Evolutionary conservation across 1,284 basidiomycete genomes (phyloP), one percentile per base, ranked within the genome.

Genomic region (Lignosus rhinocerotis): DNA sequence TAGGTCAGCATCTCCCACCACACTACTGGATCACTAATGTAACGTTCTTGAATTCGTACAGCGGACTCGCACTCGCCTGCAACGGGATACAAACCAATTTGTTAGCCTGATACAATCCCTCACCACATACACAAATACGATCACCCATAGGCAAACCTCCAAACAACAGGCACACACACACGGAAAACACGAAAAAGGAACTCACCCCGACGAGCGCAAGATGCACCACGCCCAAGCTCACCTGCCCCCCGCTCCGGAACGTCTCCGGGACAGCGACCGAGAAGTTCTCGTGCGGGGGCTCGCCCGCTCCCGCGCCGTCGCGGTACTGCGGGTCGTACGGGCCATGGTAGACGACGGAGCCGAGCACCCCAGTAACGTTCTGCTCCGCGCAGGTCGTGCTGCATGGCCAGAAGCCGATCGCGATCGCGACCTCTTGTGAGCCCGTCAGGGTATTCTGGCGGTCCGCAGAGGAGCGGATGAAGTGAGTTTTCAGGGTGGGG

Each of bases 271-370:
- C 67, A 6, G 67, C 69, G 32, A 85, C 71, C 6, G 78, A 76
- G 63, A 83, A 82, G 68, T 83, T 84, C 69, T 83, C 75, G 67
- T 79, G 73, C 12, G 79, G 80, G 19, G 76, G 76, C 58, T 74
- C 73, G 51, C 52, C 31, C 25, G 42, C 47, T 3, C 47, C 36
- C 14, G 66, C 53, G 34, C 56, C 62, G 33, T 62, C 54, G 17
- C 69, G 70, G 61, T 70, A 71, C 58, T 75, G 49, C 0, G 81
- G 81, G 25, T 72, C 60, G 67, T 73, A 85, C 0, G 67, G 55
- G 9, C 83, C 82, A 16, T 69, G 69, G 67, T 82, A 84, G 31
- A 84, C 70, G 54, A 80, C 61, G 12, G 52, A 63, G 4, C 81
- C 82, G 19, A 85, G 65, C 0, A 65, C 64, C 14, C 76, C 62